These are phyloP conservation scores for Fusarium pilosicola DNA, from an alignment of 2,329 filamentous ascomycete genomes.

Conservation along the genomic window DNA sequence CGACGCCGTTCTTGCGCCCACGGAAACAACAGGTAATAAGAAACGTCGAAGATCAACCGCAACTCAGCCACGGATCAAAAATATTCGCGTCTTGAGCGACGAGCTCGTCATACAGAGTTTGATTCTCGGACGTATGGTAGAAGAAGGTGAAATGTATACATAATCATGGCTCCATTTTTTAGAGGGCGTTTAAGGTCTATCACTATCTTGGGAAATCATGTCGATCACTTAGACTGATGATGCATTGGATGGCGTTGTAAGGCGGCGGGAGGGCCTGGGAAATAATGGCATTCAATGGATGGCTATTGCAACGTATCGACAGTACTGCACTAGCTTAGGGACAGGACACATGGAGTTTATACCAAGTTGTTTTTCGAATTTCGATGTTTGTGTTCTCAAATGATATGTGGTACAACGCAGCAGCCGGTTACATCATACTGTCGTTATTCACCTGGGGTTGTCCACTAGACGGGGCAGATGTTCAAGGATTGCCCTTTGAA, in stretches of 20 bases:
- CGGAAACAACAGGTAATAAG: conserved; percentile 48
- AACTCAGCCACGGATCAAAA: conserved; percentile 53
- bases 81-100: conserved; percentile 77
- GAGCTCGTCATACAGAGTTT: conserved; percentile 93
- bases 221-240: conserved; percentile 4
- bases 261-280: neutral
- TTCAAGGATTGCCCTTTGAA: neutral
- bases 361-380: neutral
- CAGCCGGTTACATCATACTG: conserved; percentile 22
- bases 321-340: neutral
- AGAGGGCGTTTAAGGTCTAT: conserved; percentile 30
- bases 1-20: conserved; percentile 56
- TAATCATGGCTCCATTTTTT: conserved; percentile 4
- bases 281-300: neutral
- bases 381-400: neutral
- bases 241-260: conserved; percentile 32
- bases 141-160: conserved; percentile 61
- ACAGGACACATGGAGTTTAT: conserved; percentile 17
- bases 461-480: conserved; percentile 4
- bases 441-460: neutral
- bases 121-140: conserved; percentile 83
- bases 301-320: neutral
- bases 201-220: conserved; percentile 21
- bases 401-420: neutral
- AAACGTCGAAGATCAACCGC: conserved; percentile 52